Conservation (phyloP, 1,284 basidiomycete species). For the Anthracocystis walkeri region DNA sequence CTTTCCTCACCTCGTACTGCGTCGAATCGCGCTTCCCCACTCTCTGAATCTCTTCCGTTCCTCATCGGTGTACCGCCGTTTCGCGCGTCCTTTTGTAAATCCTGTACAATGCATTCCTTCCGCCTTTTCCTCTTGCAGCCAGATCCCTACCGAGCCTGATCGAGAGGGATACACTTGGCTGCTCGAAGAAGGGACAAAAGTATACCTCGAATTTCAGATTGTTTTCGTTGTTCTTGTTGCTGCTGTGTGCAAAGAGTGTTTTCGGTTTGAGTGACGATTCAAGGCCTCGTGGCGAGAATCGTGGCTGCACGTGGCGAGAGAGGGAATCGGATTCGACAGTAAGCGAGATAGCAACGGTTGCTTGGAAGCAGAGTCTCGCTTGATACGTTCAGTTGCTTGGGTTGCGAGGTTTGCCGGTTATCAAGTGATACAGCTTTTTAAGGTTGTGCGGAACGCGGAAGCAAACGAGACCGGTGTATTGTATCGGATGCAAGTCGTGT, state of each 20-base stretch:
- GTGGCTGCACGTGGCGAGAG: too few species aligned
- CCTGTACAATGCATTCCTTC: conserved; percentile 25
- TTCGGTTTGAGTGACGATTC: not conserved
- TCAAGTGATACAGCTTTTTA: too few species aligned
- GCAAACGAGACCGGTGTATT: too few species aligned
- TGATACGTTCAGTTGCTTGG: too few species aligned
- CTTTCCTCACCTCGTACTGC: conserved; percentile 9
- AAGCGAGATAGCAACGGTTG: too few species aligned
- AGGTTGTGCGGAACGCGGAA: too few species aligned
- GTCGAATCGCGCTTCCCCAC: conserved; percentile 7
- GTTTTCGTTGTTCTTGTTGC: not conserved
- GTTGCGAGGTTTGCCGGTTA: too few species aligned
- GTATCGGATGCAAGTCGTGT: too few species aligned
- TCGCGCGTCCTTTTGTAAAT: conserved; percentile 17
- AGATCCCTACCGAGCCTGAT: not conserved
- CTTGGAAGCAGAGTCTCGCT: too few species aligned
- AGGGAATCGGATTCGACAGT: too few species aligned
- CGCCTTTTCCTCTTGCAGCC: not conserved
- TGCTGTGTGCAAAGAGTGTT: too few species aligned
- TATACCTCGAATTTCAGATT: conserved; percentile 3
- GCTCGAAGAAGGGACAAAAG: not conserved
- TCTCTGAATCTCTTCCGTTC: conserved; percentile 2
- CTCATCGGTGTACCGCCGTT: too few species aligned
- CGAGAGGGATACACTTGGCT: not conserved
- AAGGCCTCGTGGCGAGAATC: conserved; percentile 1